These are phyloP conservation scores for Phytopythium chamaehyphon DNA, from an alignment of 352 stramenopile species.

Conservation along the genomic window DNA sequence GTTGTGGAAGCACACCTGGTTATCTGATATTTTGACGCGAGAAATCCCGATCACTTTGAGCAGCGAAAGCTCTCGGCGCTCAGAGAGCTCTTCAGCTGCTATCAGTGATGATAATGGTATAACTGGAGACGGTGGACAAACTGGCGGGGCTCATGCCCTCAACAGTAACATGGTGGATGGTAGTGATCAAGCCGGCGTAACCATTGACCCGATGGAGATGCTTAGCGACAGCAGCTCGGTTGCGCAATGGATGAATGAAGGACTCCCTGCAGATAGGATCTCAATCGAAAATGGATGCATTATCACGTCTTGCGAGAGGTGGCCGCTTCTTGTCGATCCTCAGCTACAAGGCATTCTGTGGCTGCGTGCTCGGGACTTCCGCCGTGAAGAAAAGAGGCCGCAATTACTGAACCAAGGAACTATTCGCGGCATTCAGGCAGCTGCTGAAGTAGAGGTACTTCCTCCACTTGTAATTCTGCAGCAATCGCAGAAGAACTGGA, in stretches of 20 bases:
- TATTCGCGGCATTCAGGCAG: neutral
- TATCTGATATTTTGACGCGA: slow-evolving; percentile 79
- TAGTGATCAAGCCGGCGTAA: slow-evolving; percentile 5
- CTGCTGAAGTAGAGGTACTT: slow-evolving; percentile 2
- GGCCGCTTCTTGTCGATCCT: slow-evolving; percentile 89
- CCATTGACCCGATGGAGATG: slow-evolving; percentile 83
- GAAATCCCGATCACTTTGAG: slow-evolving; percentile 81
- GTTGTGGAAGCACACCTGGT: slow-evolving; percentile 84
- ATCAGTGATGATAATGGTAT: neutral
- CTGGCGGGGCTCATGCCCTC: too few species aligned
- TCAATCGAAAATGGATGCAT: slow-evolving; percentile 93
- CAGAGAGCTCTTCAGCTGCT: neutral
- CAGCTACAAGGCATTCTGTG: slow-evolving; percentile 89
- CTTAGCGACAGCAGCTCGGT: slow-evolving; percentile 81
- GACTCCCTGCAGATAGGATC: slow-evolving; percentile 86
- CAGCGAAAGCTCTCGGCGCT: neutral
- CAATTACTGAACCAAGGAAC: neutral
- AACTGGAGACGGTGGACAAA: slow-evolving; percentile 2
- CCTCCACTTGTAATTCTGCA: slow-evolving; percentile 65
- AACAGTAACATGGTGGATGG: slow-evolving; percentile 1
- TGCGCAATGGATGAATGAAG: slow-evolving; percentile 92
- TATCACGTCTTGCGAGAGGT: slow-evolving; percentile 83
- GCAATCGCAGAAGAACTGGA: slow-evolving; percentile 73
- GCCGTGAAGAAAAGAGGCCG: slow-evolving; percentile 6
- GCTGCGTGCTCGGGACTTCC: slow-evolving; percentile 64